These are phyloP conservation scores for Monoraphidium neglectum DNA, from an alignment of 139 green algal genomes.

Conservation along the genomic window DNA sequence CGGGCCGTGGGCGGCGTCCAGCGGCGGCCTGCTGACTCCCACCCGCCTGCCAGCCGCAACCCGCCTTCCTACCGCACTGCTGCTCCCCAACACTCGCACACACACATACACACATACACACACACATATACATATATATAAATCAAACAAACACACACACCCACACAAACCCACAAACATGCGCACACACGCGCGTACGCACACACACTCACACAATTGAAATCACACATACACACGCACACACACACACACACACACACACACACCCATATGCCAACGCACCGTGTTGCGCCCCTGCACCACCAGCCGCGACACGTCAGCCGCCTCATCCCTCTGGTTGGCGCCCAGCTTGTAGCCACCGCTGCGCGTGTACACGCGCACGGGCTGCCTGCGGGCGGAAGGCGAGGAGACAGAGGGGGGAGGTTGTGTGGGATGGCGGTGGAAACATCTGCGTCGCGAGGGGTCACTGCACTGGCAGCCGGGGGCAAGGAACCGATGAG, in stretches of 20 bases:
- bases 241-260: background rate
- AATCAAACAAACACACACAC: background rate
- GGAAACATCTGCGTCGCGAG: no score
- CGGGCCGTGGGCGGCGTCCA: no score
- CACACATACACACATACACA: no score
- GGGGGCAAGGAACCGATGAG: no score
- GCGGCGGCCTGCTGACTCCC: no score
- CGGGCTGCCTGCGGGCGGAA: background rate
- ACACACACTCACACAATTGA: background rate
- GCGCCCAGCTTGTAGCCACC: slow-evolving; percentile 57
- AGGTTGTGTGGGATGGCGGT: background rate
- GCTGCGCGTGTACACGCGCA: slow-evolving; percentile 22
- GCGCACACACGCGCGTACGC: background rate
- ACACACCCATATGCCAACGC: slow-evolving; percentile 6
- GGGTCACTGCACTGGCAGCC: no score
- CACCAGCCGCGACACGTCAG: slow-evolving; percentile 40
- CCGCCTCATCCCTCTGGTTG: slow-evolving; percentile 77
- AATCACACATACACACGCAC: background rate
- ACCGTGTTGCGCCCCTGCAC: slow-evolving; percentile 11
- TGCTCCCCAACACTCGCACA: no score
- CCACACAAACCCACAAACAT: background rate
- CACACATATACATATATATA: no score
- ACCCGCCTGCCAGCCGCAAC: no score
- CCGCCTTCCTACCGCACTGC: no score
- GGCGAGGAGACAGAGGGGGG: background rate